Evolutionary conservation across 2,329 filamentous ascomycete genomes (phyloP).

Genomic region (Talaromyces pinophilus): DNA sequence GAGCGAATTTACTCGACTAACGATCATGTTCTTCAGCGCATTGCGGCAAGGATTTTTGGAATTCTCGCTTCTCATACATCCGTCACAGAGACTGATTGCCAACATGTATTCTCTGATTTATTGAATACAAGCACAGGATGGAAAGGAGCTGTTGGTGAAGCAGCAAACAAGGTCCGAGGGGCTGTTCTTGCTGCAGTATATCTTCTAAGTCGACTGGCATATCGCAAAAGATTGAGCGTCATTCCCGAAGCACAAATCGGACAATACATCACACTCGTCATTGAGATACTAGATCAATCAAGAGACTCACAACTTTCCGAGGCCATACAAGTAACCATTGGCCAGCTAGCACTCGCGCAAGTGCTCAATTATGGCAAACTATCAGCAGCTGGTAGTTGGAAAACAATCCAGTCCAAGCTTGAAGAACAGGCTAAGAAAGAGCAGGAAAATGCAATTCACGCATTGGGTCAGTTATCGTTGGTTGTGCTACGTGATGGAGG

Average conservation of each 20-base stretch:
- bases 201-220: slow-evolving; percentile 58
- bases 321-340: slow-evolving; percentile 59
- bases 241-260: slow-evolving; percentile 42
- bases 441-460: slow-evolving; percentile 77
- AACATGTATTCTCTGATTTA: slow-evolving; percentile 49
- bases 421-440: slow-evolving; percentile 72
- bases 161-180: slow-evolving; percentile 61
- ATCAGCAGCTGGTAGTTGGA: slow-evolving; percentile 33
- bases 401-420: slow-evolving; percentile 63
- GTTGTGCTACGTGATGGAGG: slow-evolving; percentile 49
- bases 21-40: slow-evolving; percentile 65
- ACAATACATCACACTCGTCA: slow-evolving; percentile 46
- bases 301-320: slow-evolving; percentile 60
- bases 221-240: slow-evolving; percentile 45
- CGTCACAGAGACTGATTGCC: slow-evolving; percentile 44
- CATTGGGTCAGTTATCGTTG: slow-evolving; percentile 71
- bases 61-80: slow-evolving; percentile 69
- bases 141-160: slow-evolving; percentile 61
- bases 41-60: slow-evolving; percentile 71
- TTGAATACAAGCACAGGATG: slow-evolving; percentile 53
- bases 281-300: slow-evolving; percentile 56
- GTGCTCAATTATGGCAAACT: slow-evolving; percentile 47
- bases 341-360: slow-evolving; percentile 62
- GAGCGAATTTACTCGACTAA: slow-evolving; percentile 66
- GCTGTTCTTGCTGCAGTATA: slow-evolving; percentile 61